phyloP scores from a whole-genome alignment of 805 yeast genomes.

The Sugiyamaella chiloensis region DNA sequence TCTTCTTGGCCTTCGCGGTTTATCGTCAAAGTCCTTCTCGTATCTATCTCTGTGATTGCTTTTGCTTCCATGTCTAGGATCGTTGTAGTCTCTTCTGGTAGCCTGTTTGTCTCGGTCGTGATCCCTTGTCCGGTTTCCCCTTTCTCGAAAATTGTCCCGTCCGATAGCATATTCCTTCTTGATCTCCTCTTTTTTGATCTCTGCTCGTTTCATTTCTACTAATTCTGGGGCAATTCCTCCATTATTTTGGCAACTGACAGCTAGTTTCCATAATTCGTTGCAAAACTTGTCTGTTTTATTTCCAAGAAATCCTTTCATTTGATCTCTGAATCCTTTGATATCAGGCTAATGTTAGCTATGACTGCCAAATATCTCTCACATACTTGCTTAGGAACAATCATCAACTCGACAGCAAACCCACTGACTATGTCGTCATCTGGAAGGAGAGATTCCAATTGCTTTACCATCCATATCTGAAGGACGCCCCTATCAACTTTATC shows the following conservation, averaged over 20 bases:
- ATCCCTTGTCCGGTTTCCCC: not conserved
- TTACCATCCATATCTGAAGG: conserved; percentile 42
- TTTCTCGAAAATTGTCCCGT: not conserved
- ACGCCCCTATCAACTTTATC: conserved; percentile 39
- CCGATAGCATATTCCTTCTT: not conserved
- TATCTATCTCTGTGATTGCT: conserved; percentile 29
- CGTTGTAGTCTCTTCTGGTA: not conserved
- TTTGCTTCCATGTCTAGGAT: conserved; percentile 26
- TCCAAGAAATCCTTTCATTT: conserved; percentile 46
- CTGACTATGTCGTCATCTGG: conserved; percentile 53
- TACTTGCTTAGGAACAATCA: conserved; percentile 27
- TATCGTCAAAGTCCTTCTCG: no score
- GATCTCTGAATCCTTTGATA: conserved; percentile 41
- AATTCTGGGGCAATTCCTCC: conserved; percentile 46
- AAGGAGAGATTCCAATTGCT: conserved; percentile 35
- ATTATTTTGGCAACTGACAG: conserved; percentile 41
- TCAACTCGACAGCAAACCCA: conserved; percentile 45
- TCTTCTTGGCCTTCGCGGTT: no score
- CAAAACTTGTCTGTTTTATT: conserved; percentile 41
- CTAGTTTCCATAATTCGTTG: conserved; percentile 42
- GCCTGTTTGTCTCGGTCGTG: not conserved
- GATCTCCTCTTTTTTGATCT: conserved; percentile 15
- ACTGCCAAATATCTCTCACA: not conserved
- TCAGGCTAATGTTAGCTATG: conserved; percentile 30
- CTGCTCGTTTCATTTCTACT: conserved; percentile 26